phyloP scores from a whole-genome alignment of 176 grass and related monocot species.

The Oryza meyeriana region DNA sequence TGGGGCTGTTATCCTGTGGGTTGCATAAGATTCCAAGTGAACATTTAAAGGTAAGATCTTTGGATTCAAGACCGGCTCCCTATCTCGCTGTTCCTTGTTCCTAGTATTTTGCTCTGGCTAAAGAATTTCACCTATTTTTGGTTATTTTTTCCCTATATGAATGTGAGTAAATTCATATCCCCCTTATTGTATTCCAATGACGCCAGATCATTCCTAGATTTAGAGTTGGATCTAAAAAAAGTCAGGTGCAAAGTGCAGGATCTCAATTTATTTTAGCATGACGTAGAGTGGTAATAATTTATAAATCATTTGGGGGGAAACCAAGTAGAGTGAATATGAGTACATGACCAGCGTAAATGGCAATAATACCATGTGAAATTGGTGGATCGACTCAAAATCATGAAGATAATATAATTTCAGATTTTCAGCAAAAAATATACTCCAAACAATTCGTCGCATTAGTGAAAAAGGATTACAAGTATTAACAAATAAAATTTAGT shows the following conservation, averaged over 20 bases:
- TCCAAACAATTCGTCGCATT: background rate
- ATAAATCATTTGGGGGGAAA: background rate
- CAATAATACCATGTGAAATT: background rate
- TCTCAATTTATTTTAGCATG: background rate
- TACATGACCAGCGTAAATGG: background rate
- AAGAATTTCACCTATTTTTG: background rate
- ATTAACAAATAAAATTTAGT: background rate
- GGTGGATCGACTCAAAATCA: background rate
- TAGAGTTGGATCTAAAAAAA: background rate
- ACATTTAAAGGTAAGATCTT: background rate
- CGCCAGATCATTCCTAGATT: background rate
- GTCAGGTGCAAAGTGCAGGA: background rate
- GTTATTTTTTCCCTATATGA: background rate
- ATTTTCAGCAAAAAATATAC: background rate
- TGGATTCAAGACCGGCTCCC: background rate
- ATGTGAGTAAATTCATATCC: background rate
- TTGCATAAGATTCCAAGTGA: background rate
- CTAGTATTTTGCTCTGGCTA: background rate
- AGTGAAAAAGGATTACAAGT: background rate
- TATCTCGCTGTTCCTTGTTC: background rate
- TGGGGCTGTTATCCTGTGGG: constrained; percentile 80
- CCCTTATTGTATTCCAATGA: background rate
- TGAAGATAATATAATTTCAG: background rate
- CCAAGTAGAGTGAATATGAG: background rate
- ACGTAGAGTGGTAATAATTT: background rate